phyloP scores from a whole-genome alignment of 257 asterid species.

The Solanum chmielewskii region DNA sequence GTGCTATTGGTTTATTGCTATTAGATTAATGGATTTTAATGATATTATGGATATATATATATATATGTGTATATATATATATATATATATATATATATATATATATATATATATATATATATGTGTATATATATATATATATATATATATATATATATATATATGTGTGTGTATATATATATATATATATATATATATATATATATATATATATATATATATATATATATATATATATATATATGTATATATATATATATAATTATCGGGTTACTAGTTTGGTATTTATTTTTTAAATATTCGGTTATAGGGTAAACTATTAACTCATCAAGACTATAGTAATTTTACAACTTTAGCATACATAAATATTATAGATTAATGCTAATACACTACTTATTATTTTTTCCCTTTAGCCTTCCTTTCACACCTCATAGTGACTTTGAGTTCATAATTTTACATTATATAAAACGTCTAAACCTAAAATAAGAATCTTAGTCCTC shows the following conservation, averaged over 20 bases:
- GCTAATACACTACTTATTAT: neutral
- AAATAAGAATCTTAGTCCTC: too few relatives aligned
- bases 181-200: too few relatives aligned
- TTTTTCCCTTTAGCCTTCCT: neutral
- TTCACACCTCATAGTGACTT: neutral
- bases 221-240: too few relatives aligned
- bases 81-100: too few relatives aligned
- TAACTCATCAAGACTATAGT: neutral
- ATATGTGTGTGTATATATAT: accelerated
- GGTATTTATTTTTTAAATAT: neutral
- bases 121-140: too few relatives aligned
- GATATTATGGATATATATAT: too few relatives aligned
- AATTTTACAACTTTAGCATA: neutral
- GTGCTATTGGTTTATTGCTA: neutral
- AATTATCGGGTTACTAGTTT: neutral
- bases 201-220: too few relatives aligned
- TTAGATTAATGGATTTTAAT: neutral
- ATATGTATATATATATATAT: too few relatives aligned
- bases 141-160: too few relatives aligned
- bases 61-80: too few relatives aligned
- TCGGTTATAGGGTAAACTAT: neutral
- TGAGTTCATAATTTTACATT: neutral
- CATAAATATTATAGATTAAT: neutral
- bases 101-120: too few relatives aligned
- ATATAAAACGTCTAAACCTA: too few relatives aligned